A percentile compares a stretch with the other conserved stretches of the same genome.
phyloP scores from a whole-genome alignment of 2,329 filamentous ascomycete species.

The Diaporthe nobilis region DNA sequence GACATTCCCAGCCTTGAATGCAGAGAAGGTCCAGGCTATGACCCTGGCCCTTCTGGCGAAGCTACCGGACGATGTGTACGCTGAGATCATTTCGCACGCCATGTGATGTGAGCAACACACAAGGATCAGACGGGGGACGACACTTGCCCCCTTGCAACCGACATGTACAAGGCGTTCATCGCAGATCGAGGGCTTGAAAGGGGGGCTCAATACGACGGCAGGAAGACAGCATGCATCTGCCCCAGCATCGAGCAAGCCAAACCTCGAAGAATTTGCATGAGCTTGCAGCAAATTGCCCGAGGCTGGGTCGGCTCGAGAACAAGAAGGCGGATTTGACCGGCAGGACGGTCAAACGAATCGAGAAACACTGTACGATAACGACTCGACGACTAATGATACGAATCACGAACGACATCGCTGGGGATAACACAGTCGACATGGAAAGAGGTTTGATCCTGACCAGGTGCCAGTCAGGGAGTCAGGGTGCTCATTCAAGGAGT shows the following conservation, averaged over 20 bases:
- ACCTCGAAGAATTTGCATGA: not conserved
- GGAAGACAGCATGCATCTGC: not conserved
- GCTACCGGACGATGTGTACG: constrained; percentile 91
- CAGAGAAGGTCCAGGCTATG: constrained; percentile 85
- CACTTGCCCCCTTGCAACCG: not conserved
- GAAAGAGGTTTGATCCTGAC: not conserved
- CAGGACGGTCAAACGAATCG: not conserved
- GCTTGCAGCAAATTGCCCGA: not conserved
- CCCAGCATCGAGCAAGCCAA: not conserved
- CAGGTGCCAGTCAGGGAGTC: not conserved
- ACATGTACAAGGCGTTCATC: not conserved
- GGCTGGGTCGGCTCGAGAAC: not conserved
- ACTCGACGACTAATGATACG: constrained; percentile 28
- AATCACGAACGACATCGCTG: constrained; percentile 18
- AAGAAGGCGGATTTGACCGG: not conserved
- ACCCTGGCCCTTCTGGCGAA: constrained; percentile 90
- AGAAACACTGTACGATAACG: constrained; percentile 22
- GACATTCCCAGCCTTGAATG: constrained; percentile 86
- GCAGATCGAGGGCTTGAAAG: not conserved
- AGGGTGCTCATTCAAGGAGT: not conserved
- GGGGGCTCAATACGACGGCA: not conserved
- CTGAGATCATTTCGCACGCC: constrained; percentile 90
- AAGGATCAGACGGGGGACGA: not conserved
- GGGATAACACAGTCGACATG: not conserved
- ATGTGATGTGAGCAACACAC: constrained; percentile 65